Evolutionary conservation across 305 asterid genomes (phyloP).

Genomic region (Solanum hybrid): DNA sequence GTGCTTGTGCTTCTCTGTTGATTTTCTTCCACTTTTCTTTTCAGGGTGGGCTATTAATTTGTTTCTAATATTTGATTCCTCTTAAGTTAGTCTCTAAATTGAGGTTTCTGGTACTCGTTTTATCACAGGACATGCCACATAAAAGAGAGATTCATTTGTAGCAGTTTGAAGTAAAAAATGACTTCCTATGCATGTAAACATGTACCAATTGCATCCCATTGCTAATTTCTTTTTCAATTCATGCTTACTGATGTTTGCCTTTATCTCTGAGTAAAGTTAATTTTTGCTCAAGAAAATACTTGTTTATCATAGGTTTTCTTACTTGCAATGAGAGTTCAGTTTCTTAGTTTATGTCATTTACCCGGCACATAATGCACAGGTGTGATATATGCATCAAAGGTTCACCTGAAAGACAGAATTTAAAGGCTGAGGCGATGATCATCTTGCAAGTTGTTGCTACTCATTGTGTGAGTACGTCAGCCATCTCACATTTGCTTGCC

Average conservation of each 20-base stretch:
- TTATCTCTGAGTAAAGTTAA: background rate
- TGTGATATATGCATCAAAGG: slow-evolving; percentile 65
- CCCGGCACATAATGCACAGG: slow-evolving; percentile 27
- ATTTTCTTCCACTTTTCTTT: background rate
- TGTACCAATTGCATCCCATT: background rate
- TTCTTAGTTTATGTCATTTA: background rate
- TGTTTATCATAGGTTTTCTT: background rate
- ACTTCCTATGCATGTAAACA: background rate
- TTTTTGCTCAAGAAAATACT: background rate
- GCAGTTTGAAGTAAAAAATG: background rate
- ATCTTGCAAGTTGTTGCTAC: slow-evolving; percentile 48
- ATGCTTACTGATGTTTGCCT: background rate
- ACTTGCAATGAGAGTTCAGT: background rate
- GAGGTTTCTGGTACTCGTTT: background rate
- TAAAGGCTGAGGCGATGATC: slow-evolving; percentile 42
- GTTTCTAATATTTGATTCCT: background rate
- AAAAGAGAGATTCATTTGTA: background rate
- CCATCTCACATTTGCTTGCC: slow-evolving; percentile 4
- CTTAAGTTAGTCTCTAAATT: background rate
- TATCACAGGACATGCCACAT: background rate
- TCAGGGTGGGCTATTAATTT: background rate
- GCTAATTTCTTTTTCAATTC: background rate
- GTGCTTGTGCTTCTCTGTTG: too few relatives aligned
- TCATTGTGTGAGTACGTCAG: slow-evolving; percentile 33
- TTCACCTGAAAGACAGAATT: slow-evolving; percentile 55